Percentiles rank a stretch among this genome's conserved stretches.
phyloP scores from a whole-genome alignment of 2,329 filamentous ascomycete genomes.

The Epichloe scottii region DNA sequence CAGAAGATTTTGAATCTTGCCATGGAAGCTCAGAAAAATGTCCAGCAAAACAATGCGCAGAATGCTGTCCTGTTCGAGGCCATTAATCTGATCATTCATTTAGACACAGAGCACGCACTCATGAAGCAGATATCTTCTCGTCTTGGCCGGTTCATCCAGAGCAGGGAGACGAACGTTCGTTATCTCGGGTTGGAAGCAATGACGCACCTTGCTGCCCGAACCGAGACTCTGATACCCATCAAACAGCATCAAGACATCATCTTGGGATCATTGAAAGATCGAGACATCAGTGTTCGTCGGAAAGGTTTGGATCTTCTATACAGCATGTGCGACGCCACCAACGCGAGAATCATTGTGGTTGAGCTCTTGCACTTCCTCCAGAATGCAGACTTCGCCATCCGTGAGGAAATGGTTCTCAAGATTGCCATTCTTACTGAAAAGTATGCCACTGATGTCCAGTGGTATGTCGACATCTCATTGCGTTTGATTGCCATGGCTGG shows the following conservation, averaged over 20 bases:
- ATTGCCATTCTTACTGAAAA: slow-evolving; percentile 98
- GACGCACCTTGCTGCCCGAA: slow-evolving; percentile 89
- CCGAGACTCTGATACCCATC: slow-evolving; percentile 91
- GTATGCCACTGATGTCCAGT: slow-evolving; percentile 95
- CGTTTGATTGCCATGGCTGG: slow-evolving; percentile 91
- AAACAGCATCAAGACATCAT: slow-evolving; percentile 98
- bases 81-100: slow-evolving; percentile 94
- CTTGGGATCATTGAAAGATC: slow-evolving; percentile 81
- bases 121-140: slow-evolving; percentile 93
- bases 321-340: slow-evolving; percentile 98
- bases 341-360: slow-evolving; percentile 83
- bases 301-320: slow-evolving; percentile 94
- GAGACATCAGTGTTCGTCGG: slow-evolving; percentile 91
- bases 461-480: slow-evolving; percentile 97
- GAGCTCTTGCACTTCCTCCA: slow-evolving; percentile 91
- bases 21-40: slow-evolving; percentile 91
- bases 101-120: slow-evolving; percentile 85
- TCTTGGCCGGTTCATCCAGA: slow-evolving; percentile 91
- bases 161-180: slow-evolving; percentile 90
- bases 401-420: slow-evolving; percentile 98
- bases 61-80: slow-evolving; percentile 97
- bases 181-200: slow-evolving; percentile 95
- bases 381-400: slow-evolving; percentile 92
- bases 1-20: slow-evolving; percentile 85
- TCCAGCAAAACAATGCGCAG: slow-evolving; percentile 98